These are phyloP conservation scores for Phlegmacium glaucopus DNA, from an alignment of 768 basidiomycete species.

Conservation along the genomic window DNA sequence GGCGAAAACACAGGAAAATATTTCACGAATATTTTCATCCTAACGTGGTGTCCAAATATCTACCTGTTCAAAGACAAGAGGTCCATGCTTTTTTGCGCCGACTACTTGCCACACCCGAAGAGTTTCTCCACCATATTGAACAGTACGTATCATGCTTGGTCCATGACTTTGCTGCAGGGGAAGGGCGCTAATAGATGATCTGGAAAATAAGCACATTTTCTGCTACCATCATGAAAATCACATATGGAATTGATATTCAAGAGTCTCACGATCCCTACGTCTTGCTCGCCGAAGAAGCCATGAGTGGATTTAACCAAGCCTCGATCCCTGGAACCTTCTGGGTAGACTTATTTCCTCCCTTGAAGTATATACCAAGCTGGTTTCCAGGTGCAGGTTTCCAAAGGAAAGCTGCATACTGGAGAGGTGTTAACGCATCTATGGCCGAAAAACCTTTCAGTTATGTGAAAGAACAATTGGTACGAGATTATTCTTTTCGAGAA, in stretches of 20 bases:
- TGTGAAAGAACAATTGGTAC: too few species aligned
- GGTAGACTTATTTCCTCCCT: conserved; percentile 30
- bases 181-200: neutral
- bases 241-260: conserved; percentile 27
- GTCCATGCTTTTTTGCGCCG: conserved; percentile 39
- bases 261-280: conserved; percentile 33
- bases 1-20: conserved; percentile 45
- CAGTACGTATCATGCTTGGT: conserved; percentile 13
- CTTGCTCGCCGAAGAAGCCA: conserved; percentile 23
- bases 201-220: conserved; percentile 36
- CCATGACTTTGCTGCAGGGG: conserved; percentile 3
- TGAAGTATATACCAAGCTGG: conserved; percentile 36
- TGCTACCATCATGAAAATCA: conserved; percentile 37
- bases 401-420: conserved; percentile 30
- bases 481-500: neutral
- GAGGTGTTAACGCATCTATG: conserved; percentile 7
- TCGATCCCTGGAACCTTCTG: conserved; percentile 31
- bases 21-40: conserved; percentile 51
- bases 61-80: conserved; percentile 42
- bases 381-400: conserved; percentile 37
- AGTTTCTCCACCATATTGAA: conserved; percentile 27
- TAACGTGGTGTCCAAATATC: conserved; percentile 35
- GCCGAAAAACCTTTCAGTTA: conserved; percentile 12
- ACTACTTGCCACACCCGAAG: conserved; percentile 35
- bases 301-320: conserved; percentile 24